Conservation (phyloP, 768 basidiomycete genomes). For the Russula emetica region DNA sequence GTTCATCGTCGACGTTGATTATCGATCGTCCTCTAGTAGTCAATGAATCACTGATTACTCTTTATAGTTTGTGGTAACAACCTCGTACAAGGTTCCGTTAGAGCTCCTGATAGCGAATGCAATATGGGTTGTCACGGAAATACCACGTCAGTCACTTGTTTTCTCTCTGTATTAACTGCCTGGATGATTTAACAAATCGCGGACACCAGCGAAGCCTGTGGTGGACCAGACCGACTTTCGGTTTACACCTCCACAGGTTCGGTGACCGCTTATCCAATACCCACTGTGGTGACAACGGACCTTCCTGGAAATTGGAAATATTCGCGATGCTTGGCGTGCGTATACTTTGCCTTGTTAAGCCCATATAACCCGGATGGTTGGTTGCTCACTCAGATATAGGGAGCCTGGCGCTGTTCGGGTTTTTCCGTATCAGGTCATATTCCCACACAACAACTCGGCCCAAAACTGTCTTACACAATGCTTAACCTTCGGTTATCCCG, state of each 20-base stretch:
- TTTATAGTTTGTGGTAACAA: conserved; percentile 63
- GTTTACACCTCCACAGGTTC: conserved; percentile 54
- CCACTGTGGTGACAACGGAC: conserved; percentile 48
- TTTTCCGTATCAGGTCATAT: conserved; percentile 59
- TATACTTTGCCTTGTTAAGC: neutral
- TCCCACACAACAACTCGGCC: conserved; percentile 59
- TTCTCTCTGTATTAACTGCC: neutral
- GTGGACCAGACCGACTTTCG: conserved; percentile 67
- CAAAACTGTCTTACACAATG: conserved; percentile 65
- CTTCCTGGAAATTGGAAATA: conserved; percentile 65
- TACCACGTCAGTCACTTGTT: conserved; percentile 43
- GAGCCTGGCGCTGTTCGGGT: conserved; percentile 46
- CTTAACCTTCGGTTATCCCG: conserved; percentile 65
- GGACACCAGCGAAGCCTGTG: conserved; percentile 56
- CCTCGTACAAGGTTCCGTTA: conserved; percentile 56
- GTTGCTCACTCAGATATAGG: conserved; percentile 34
- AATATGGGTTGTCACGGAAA: conserved; percentile 74
- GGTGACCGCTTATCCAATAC: conserved; percentile 56
- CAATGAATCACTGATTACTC: conserved; percentile 4
- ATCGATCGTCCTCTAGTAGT: neutral
- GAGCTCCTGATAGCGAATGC: conserved; percentile 49
- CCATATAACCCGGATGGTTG: too few species aligned
- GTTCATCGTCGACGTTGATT: conserved; percentile 28
- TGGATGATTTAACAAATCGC: conserved; percentile 20
- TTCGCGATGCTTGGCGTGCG: conserved; percentile 63